Evolutionary conservation across 768 basidiomycete genomes (phyloP).

Genomic region (Suillus plorans): DNA sequence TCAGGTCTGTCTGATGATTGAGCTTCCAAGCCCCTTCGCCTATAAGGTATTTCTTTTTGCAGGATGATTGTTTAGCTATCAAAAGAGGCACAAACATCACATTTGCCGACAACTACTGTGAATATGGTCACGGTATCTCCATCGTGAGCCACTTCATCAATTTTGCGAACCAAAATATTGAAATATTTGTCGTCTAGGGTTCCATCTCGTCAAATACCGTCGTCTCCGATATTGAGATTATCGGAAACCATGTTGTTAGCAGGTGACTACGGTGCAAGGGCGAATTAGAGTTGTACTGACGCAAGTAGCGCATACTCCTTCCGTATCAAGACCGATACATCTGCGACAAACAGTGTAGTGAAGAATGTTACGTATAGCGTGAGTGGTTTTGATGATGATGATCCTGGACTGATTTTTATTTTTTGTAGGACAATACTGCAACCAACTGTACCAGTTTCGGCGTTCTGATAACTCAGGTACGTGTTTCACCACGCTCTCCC

Average conservation of each 20-base stretch:
- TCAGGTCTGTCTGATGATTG: slow-evolving; percentile 14
- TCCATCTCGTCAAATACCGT: slow-evolving; percentile 48
- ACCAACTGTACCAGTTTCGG: slow-evolving; percentile 50
- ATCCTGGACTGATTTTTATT: slow-evolving; percentile 2
- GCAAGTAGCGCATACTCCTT: slow-evolving; percentile 48
- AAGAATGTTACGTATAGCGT: slow-evolving; percentile 50
- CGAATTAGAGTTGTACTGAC: background rate
- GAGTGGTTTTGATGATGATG: slow-evolving; percentile 10
- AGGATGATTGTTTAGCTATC: slow-evolving; percentile 66
- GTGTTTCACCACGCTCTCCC: background rate
- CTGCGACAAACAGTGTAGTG: slow-evolving; percentile 47
- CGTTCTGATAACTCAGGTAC: slow-evolving; percentile 58
- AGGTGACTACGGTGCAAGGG: slow-evolving; percentile 35
- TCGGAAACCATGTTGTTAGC: slow-evolving; percentile 53
- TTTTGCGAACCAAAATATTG: background rate
- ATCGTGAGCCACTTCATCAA: slow-evolving; percentile 31
- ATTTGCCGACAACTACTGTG: slow-evolving; percentile 53
- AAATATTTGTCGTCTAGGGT: slow-evolving; percentile 38
- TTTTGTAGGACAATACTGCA: slow-evolving; percentile 50
- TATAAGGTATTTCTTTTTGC: slow-evolving; percentile 11
- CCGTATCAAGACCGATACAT: slow-evolving; percentile 57
- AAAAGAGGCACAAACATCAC: slow-evolving; percentile 43
- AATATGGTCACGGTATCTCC: slow-evolving; percentile 64
- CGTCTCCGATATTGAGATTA: slow-evolving; percentile 49
- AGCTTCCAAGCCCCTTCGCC: background rate